Conservation (phyloP, 805 yeast species). For the Wickerhamiella qilinensis region DNA sequence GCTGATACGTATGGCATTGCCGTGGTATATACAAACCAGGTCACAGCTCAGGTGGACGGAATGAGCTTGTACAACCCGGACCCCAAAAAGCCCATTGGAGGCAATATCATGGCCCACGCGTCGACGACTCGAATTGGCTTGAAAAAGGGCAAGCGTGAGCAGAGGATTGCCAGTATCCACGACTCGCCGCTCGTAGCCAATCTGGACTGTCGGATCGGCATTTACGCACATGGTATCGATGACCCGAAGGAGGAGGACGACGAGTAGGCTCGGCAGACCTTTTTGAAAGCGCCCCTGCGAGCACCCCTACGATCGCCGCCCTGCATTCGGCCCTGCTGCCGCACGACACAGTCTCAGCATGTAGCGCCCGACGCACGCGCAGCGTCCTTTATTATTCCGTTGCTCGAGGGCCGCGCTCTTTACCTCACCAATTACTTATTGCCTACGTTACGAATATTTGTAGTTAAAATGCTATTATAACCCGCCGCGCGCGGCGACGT, state of each 20-base stretch:
- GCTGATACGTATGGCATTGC: slow-evolving; percentile 98
- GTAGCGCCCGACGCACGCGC: no score
- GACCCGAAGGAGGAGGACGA: slow-evolving; percentile 62
- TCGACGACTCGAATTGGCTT: slow-evolving; percentile 86
- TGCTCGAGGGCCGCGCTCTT: no score
- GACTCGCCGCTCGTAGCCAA: slow-evolving; percentile 97
- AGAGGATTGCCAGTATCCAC: slow-evolving; percentile 83
- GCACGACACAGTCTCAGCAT: no score
- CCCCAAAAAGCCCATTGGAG: slow-evolving; percentile 97
- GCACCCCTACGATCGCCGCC: no score
- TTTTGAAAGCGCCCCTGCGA: no score
- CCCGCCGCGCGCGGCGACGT: no score
- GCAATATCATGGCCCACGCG: slow-evolving; percentile 92
- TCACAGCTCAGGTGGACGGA: slow-evolving; percentile 94
- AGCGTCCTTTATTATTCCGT: no score
- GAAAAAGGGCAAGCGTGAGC: slow-evolving; percentile 82
- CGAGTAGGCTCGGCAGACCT: no score
- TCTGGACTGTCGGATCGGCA: slow-evolving; percentile 86
- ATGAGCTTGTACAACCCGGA: slow-evolving; percentile 74
- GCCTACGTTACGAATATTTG: no score
- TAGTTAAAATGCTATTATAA: no score
- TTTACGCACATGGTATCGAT: slow-evolving; percentile 92
- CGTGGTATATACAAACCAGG: slow-evolving; percentile 89
- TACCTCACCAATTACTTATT: no score
- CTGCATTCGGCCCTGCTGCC: no score